Conservation (phyloP, 257 asterid genomes). For the Solanum infundibuliforme region DNA sequence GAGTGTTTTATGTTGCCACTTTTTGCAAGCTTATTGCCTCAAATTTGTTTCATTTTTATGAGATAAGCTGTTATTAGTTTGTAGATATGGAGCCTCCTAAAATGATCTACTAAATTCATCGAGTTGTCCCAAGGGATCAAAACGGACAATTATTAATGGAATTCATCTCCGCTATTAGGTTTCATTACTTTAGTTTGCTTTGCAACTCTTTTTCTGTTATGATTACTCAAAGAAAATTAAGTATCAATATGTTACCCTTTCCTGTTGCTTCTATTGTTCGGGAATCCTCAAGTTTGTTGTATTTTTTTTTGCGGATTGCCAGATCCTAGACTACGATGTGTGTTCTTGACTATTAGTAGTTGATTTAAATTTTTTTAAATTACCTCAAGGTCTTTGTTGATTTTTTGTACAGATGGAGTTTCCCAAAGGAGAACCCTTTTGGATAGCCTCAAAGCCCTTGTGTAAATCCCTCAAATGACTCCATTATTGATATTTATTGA, state of each 20-base stretch:
- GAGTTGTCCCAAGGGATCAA: not conserved
- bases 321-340: not conserved
- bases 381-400: conserved; percentile 41
- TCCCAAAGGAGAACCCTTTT: conserved; percentile 57
- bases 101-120: not conserved
- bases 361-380: not conserved
- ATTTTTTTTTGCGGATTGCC: not conserved
- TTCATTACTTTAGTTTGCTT: not conserved
- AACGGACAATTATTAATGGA: not conserved
- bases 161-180: not conserved
- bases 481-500: conserved; percentile 6
- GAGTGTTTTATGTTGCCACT: no score
- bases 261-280: not conserved
- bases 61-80: not conserved
- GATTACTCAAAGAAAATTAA: no score
- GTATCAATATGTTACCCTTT: not conserved
- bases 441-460: conserved; percentile 42
- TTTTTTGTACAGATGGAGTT: conserved; percentile 23
- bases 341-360: no score
- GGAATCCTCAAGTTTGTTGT: not conserved
- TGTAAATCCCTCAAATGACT: conserved; percentile 58
- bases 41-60: no score
- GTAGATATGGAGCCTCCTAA: not conserved
- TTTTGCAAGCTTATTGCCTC: no score
- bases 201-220: not conserved